Evolutionary conservation across 176 grass and related monocot species (phyloP), one percentile per base, ranked within the genome.

Genomic region (Alloteropsis semialata): DNA sequence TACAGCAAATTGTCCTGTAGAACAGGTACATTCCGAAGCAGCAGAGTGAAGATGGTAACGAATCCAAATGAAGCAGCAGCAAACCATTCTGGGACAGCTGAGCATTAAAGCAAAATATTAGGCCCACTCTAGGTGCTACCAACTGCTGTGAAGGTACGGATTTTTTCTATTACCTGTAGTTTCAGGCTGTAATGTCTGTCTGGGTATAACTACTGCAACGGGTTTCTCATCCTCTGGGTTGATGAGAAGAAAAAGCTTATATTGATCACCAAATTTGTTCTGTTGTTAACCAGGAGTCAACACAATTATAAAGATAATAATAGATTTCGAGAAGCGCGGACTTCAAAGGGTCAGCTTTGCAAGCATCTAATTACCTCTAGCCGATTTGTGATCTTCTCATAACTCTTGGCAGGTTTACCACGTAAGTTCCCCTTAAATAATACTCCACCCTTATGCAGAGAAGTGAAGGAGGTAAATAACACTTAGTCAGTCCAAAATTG

Each of bases 1-100:
- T 99, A 99, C 96, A 94, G 91, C 83, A 99, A 90, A 85, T 96
- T 99, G 39, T 92, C 71, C 80, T 99, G 96, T 84, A 99, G 85
- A 57, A 74, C 77, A 80, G 96, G 96, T 77, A 96, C 96, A 84
- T 99, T 99, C 77, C 93, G 93, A 75, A 99, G 84, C 83, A 99
- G 84, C 49, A 99, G 75, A 32, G 96, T 99, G 81, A 99, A 92
- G 71, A 96, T 62, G 2, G 93, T 94, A 64, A 98, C 93, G 56
- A 95, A 60, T 85, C 96, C 96, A 87, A 98, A 98, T 72, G 89
- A 68, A 24, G 86, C 89, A 51, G 96, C 92, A 88, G 96, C 93
- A 84, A 95, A 91, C 96, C 92, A 95, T 87, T 98, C 93, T 61
- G 96, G 91, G 64, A 98, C 48, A 41, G 90, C 96, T 98, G 90